Percentiles rank a stretch among this genome's conserved stretches.
These are phyloP conservation scores for Fraxinus excelsior DNA, from an alignment of 257 asterid genomes.

Conservation along the genomic window DNA sequence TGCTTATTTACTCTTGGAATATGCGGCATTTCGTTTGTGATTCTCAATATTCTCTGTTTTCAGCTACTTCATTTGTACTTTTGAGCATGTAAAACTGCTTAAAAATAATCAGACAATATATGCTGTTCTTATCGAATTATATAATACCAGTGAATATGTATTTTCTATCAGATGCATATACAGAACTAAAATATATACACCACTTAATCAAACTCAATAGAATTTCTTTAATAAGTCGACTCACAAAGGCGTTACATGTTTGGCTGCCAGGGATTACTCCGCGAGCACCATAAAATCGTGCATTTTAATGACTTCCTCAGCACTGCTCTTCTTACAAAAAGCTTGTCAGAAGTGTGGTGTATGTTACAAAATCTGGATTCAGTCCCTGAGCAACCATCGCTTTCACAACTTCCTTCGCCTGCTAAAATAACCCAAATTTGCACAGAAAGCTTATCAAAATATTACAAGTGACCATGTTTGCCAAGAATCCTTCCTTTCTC, in stretches of 20 bases:
- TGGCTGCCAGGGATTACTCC: slow-evolving; percentile 48
- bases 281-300: slow-evolving; percentile 57
- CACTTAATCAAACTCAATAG: slow-evolving; percentile 10
- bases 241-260: slow-evolving; percentile 46
- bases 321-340: slow-evolving; percentile 31
- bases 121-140: too few relatives aligned
- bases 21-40: slow-evolving; percentile 33
- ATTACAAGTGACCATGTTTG: slow-evolving; percentile 53
- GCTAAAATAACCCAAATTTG: slow-evolving; percentile 53
- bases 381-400: slow-evolving; percentile 49
- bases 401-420: slow-evolving; percentile 49
- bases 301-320: slow-evolving; percentile 50
- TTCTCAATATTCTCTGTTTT: slow-evolving; percentile 1
- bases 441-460: slow-evolving; percentile 57
- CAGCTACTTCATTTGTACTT: neutral
- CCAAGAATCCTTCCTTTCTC: slow-evolving; percentile 50
- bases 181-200: neutral
- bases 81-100: neutral
- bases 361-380: slow-evolving; percentile 54
- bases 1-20: slow-evolving; percentile 12
- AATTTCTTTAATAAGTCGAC: slow-evolving; percentile 34
- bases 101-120: too few relatives aligned
- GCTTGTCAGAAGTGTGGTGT: slow-evolving; percentile 53
- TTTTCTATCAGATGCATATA: slow-evolving; percentile 16
- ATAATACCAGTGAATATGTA: neutral